A percentile compares a stretch with the other conserved stretches of the same genome.
phyloP scores from a whole-genome alignment of 179 eudicot species.

The Vitellaria paradoxa region DNA sequence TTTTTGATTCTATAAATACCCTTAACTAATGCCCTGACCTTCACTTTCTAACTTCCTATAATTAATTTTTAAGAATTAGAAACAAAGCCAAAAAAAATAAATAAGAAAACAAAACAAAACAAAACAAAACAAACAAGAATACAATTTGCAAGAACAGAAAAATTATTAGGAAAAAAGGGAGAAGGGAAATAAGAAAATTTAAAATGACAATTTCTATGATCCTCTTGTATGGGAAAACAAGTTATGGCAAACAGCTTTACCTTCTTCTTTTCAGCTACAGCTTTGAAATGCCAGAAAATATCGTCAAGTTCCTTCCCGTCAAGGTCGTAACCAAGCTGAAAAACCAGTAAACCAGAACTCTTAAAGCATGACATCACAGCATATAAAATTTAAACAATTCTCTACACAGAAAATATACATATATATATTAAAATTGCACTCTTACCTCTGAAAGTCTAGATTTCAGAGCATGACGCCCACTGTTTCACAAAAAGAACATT shows the following conservation, averaged over 20 bases:
- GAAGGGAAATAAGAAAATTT: too few relatives aligned
- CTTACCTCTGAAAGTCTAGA: conserved; percentile 78
- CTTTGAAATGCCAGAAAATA: conserved; percentile 82
- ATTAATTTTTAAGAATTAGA: too few relatives aligned
- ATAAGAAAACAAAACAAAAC: too few relatives aligned
- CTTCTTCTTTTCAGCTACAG: conserved; percentile 89
- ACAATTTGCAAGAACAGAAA: too few relatives aligned
- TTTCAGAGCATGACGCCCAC: conserved; percentile 93
- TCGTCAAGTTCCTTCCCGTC: conserved; percentile 90
- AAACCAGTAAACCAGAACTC: conserved; percentile 10
- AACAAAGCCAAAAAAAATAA: too few relatives aligned
- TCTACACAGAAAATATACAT: not conserved
- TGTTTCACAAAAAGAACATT: conserved; percentile 10
- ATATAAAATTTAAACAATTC: not conserved
- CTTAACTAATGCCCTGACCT: too few relatives aligned
- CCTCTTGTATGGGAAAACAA: too few relatives aligned
- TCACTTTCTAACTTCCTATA: too few relatives aligned
- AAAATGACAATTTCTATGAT: too few relatives aligned
- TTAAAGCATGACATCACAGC: not conserved
- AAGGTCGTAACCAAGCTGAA: conserved; percentile 82
- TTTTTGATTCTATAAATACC: too few relatives aligned
- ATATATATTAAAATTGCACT: not conserved
- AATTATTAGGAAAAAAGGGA: too few relatives aligned
- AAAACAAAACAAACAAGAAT: too few relatives aligned
- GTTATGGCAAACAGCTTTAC: conserved; percentile 20